phyloP scores from a whole-genome alignment of 495 filamentous ascomycete genomes.

The Gamarada debralockiae region DNA sequence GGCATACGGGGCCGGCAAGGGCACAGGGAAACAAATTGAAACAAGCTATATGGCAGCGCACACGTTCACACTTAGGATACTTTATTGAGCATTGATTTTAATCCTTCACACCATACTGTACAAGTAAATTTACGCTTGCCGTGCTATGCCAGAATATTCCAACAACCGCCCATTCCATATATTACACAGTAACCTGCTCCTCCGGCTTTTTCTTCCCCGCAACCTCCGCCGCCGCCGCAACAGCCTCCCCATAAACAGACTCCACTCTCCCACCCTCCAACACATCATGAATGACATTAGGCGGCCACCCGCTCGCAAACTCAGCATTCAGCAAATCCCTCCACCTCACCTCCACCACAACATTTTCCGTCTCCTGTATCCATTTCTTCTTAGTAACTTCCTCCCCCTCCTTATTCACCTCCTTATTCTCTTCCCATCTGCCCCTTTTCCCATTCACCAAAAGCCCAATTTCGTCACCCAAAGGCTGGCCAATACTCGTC shows the following conservation, averaged over 20 bases:
- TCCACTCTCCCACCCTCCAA: conserved; percentile 24
- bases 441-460: conserved; percentile 27
- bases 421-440: conserved; percentile 25
- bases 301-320: conserved; percentile 65
- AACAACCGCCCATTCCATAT: background rate
- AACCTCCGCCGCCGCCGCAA: background rate
- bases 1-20: too few relatives aligned
- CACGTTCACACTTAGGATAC: too few relatives aligned
- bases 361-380: conserved; percentile 3
- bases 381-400: background rate
- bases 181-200: background rate
- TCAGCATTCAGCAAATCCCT: conserved; percentile 59
- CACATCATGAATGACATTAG: conserved; percentile 60
- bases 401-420: conserved; percentile 19
- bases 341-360: conserved; percentile 62
- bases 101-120: background rate
- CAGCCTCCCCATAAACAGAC: too few relatives aligned
- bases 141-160: too few relatives aligned
- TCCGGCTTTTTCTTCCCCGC: background rate
- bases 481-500: conserved; percentile 32
- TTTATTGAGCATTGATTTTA: background rate
- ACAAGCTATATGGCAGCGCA: background rate
- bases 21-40: background rate
- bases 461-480: conserved; percentile 30
- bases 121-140: too few relatives aligned